These are phyloP conservation scores for Neurospora sp. DNA, from an alignment of 495 filamentous ascomycete species.

Conservation along the genomic window DNA sequence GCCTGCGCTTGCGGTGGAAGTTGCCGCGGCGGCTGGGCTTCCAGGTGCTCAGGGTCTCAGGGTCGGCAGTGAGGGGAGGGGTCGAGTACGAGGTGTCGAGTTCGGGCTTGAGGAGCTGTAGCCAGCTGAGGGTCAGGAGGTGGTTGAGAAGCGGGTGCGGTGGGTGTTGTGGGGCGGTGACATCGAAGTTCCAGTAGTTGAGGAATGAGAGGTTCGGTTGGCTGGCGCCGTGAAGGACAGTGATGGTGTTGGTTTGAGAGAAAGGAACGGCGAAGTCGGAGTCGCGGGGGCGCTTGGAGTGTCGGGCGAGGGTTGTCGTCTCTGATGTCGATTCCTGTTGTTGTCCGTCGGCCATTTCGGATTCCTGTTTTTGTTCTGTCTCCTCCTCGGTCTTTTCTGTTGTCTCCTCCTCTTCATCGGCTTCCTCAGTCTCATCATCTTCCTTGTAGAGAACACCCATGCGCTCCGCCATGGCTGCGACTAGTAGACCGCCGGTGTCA, in stretches of 20 bases:
- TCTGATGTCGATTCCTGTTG: not conserved
- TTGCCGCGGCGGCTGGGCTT: constrained; percentile 69
- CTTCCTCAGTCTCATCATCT: constrained; percentile 17
- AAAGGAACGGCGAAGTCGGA: constrained; percentile 31
- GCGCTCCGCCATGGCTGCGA: constrained; percentile 81
- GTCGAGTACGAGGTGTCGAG: constrained; percentile 58
- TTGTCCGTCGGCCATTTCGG: constrained; percentile 10
- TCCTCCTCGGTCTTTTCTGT: constrained; percentile 2
- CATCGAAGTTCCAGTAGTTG: constrained; percentile 77
- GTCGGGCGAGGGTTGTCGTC: not conserved
- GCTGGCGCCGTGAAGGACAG: constrained; percentile 73
- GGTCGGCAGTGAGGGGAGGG: constrained; percentile 43
- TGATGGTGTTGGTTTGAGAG: constrained; percentile 70
- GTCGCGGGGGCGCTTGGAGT: constrained; percentile 12
- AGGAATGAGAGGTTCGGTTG: constrained; percentile 83
- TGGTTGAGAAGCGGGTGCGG: constrained; percentile 71
- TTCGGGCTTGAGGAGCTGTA: constrained; percentile 71
- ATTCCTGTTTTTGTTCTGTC: constrained; percentile 1
- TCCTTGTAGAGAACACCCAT: constrained; percentile 68
- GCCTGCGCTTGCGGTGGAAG: constrained; percentile 75
- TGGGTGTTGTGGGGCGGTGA: constrained; percentile 49
- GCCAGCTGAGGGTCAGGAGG: constrained; percentile 77
- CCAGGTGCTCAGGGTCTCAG: constrained; percentile 46
- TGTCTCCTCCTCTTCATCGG: constrained; percentile 23
- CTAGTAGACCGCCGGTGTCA: constrained; percentile 77